Conservation (phyloP, 2,329 filamentous ascomycete species). For the Coniochaeta hoffmannii region DNA sequence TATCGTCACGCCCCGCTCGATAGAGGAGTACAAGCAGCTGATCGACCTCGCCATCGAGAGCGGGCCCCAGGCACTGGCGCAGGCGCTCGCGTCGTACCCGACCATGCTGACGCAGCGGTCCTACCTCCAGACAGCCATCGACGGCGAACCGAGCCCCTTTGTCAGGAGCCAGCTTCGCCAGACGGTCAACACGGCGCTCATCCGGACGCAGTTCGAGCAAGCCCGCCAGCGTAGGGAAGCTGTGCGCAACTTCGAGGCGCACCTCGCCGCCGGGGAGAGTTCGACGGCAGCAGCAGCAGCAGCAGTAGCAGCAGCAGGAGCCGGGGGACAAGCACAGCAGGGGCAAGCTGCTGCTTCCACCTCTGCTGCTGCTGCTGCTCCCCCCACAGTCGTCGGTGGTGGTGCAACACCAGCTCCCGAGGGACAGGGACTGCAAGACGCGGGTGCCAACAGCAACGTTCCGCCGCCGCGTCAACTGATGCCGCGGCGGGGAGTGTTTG, state of each 20-base stretch:
- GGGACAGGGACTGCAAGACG: no score
- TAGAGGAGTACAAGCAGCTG: slow-evolving; percentile 37
- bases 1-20: slow-evolving; percentile 24
- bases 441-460: background rate
- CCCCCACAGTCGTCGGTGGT: background rate
- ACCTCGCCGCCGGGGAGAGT: background rate
- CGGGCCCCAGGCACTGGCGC: slow-evolving; percentile 38
- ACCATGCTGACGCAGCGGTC: slow-evolving; percentile 38
- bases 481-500: no score
- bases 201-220: slow-evolving; percentile 38
- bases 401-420: background rate
- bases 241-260: slow-evolving; percentile 13
- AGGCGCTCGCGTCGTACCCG: slow-evolving; percentile 38
- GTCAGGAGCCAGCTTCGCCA: slow-evolving; percentile 41
- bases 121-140: slow-evolving; percentile 43
- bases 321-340: background rate
- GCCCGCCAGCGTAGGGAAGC: slow-evolving; percentile 18
- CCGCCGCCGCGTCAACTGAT: background rate
- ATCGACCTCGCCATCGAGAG: slow-evolving; percentile 47
- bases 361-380: background rate
- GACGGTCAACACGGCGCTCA: slow-evolving; percentile 37
- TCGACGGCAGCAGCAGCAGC: background rate
- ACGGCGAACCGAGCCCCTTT: slow-evolving; percentile 40
- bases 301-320: slow-evolving; percentile 7
- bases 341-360: background rate